These are phyloP conservation scores for Saturnispora dispora DNA, from an alignment of 805 yeast genomes.

Conservation along the genomic window DNA sequence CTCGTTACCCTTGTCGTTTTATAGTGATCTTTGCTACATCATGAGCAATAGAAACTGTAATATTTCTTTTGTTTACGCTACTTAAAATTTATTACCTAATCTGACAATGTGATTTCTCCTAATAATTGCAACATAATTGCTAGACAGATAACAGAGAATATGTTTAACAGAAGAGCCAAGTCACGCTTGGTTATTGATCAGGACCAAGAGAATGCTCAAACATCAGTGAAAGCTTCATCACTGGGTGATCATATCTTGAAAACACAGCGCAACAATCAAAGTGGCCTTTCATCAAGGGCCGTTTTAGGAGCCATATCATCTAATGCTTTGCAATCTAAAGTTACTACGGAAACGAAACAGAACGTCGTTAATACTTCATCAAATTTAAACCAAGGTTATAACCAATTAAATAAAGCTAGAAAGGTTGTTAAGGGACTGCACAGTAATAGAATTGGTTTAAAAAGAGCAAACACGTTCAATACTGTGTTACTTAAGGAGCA, in stretches of 20 bases:
- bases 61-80: neutral
- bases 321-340: neutral
- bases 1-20: neutral
- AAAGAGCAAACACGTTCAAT: neutral
- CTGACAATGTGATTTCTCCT: neutral
- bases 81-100: neutral
- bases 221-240: neutral
- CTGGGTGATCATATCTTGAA: neutral
- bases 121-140: neutral
- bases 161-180: neutral
- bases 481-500: neutral
- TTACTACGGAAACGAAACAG: neutral
- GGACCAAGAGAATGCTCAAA: neutral
- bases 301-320: constrained; percentile 1
- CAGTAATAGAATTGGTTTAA: neutral
- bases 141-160: neutral
- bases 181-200: neutral
- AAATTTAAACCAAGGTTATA: neutral
- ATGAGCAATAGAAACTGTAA: neutral
- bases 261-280: neutral
- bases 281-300: neutral
- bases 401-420: neutral
- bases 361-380: no score
- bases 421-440: neutral
- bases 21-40: neutral